Base-by-base conservation (phyloP, 2,329 filamentous ascomycete genomes). In the Fusarium sp. region DNA sequence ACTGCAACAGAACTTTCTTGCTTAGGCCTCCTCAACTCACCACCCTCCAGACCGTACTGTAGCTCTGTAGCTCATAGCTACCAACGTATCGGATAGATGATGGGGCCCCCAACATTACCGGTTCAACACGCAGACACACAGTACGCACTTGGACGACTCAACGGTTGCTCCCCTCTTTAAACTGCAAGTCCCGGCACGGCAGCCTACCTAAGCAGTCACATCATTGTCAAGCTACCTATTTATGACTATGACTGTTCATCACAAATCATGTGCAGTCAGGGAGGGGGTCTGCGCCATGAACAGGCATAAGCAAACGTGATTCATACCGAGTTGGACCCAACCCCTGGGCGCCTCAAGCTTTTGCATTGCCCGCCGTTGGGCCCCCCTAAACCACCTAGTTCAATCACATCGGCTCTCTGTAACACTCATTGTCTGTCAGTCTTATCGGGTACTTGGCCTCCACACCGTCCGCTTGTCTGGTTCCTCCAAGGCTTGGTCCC, bases 221-320 rank as follows among this genome's bases (percentile, higher is more conserved):
- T 57, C 36, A 46, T 57, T 32, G 42, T 36, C 47, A 33, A 47
- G 32, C 17, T 27, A 29, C 7, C 7, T 29, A 21, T 53, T 21
- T 37, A 39, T 39, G 41, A 54, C 35, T 49, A 39, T 56, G 37
- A 25, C 48, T 57, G 33, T 37, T 36, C 39, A 38, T 65, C 42
- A 62, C 39, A 54, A 61, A 46, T 50, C 61, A 62, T 44, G 42
- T 45, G 45, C 37, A 35, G 35, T 49, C 41, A 53, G 52, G 45
- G 42, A 19, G 19, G 25, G 44, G 46, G 45, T 32, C 44, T 47
- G 27, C 49, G 29, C 42, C 55, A 59, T 49, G 61, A 49, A 49
- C 52, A 46, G 57, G 39, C 50, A 49, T 49, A 27, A 45, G 39
- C 49, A 36, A 55, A 42, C 33, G 44, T 51, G 56, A 61, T 47